Conservation (phyloP, 106 monocot species). For the Acorus gramineus region DNA sequence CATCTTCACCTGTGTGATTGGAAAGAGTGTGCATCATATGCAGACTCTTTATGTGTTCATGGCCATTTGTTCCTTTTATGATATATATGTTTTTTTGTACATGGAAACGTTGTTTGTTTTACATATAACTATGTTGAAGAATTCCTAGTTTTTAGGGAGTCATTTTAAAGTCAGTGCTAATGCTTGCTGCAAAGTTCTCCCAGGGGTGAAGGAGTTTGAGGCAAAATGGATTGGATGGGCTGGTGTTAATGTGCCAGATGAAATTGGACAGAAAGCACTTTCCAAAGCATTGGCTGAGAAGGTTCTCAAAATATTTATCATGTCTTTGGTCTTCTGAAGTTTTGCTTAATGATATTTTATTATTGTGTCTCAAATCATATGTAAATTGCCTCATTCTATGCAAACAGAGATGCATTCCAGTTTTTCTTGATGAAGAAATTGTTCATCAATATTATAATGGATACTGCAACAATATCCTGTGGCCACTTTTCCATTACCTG, state of each 20-base stretch:
- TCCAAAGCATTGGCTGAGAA: slow-evolving; percentile 82
- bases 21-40: too few relatives aligned
- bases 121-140: too few relatives aligned
- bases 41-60: too few relatives aligned
- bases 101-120: too few relatives aligned
- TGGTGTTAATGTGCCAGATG: slow-evolving; percentile 93
- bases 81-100: too few relatives aligned
- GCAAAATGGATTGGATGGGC: slow-evolving; percentile 99
- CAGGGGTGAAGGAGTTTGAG: slow-evolving; percentile 93
- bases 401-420: slow-evolving; percentile 92
- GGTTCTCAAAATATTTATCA: slow-evolving; percentile 23
- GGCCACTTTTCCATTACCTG: slow-evolving; percentile 97
- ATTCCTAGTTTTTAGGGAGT: too few relatives aligned
- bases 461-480: slow-evolving; percentile 96
- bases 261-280: slow-evolving; percentile 79
- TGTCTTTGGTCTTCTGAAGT: background rate
- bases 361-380: background rate
- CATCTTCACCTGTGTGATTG: too few relatives aligned
- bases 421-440: slow-evolving; percentile 96
- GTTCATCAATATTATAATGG: slow-evolving; percentile 99
- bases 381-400: slow-evolving; percentile 8
- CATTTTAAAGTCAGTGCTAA: background rate
- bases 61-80: too few relatives aligned
- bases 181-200: background rate
- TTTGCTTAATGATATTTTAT: background rate